These are phyloP conservation scores for Acanthamoeba sp. DNA, from an alignment of 208 protist species.

Conservation along the genomic window DNA sequence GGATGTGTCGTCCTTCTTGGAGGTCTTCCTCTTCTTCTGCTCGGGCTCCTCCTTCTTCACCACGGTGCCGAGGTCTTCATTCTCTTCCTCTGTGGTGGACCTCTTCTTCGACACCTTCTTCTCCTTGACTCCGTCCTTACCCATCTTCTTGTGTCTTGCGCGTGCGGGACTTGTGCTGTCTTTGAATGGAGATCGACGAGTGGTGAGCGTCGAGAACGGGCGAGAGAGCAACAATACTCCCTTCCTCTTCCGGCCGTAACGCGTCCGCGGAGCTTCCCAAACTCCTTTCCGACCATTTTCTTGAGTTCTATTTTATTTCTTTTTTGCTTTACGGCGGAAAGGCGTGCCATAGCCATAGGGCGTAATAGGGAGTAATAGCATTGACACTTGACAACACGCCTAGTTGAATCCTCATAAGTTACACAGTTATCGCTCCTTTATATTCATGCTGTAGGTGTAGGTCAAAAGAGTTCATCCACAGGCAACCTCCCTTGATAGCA, in stretches of 20 bases:
- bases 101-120: background rate
- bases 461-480: no score
- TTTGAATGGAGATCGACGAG: background rate
- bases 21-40: slow-evolving; percentile 46
- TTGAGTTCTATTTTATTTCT: background rate
- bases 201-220: background rate
- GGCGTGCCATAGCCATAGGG: no score
- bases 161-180: background rate
- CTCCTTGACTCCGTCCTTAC: background rate
- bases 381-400: no score
- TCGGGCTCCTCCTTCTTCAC: slow-evolving; percentile 14
- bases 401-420: no score
- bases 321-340: no score
- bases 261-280: background rate
- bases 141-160: background rate
- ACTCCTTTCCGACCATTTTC: background rate
- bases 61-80: background rate
- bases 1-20: slow-evolving; percentile 24
- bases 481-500: no score
- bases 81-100: background rate
- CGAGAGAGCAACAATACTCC: background rate
- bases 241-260: background rate
- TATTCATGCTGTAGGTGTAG: no score
- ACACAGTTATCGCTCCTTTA: no score
- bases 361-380: no score